Percentiles rank a stretch among this genome's conserved stretches.
Evolutionary conservation across 129 eudicot species (phyloP).

Genomic region (Apium graveolens): DNA sequence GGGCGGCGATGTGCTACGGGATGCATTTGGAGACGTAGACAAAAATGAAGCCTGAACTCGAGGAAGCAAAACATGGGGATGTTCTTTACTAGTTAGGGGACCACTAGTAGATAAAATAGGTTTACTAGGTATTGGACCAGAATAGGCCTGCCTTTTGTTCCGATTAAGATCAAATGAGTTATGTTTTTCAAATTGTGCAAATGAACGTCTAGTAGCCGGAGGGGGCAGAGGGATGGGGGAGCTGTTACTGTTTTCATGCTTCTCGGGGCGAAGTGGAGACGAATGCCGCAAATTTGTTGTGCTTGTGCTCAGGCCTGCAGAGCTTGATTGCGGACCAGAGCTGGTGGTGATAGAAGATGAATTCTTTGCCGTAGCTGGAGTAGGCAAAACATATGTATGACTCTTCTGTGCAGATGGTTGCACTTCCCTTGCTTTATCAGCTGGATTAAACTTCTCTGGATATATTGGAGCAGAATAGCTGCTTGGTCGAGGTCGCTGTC

Average conservation of each 20-base stretch:
- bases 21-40: constrained; percentile 28
- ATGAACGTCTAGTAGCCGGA: constrained; percentile 40
- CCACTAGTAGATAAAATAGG: constrained; percentile 37
- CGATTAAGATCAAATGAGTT: constrained; percentile 39
- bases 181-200: constrained; percentile 36
- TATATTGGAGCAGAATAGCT: constrained; percentile 84
- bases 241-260: constrained; percentile 31
- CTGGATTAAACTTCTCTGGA: constrained; percentile 52
- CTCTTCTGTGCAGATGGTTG: constrained; percentile 36
- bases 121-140: constrained; percentile 73
- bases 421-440: constrained; percentile 47
- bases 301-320: constrained; percentile 12
- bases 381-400: constrained; percentile 64
- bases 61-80: constrained; percentile 39
- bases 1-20: constrained; percentile 66
- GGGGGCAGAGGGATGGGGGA: constrained; percentile 53
- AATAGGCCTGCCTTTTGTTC: constrained; percentile 56
- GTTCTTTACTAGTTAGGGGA: constrained; percentile 44
- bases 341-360: constrained; percentile 35
- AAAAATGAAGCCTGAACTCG: constrained; percentile 33
- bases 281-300: constrained; percentile 46
- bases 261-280: constrained; percentile 42
- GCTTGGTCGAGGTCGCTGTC: constrained; percentile 31
- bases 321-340: constrained; percentile 33
- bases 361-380: constrained; percentile 61